Base-by-base conservation (phyloP, 768 basidiomycete species). In the Phaffia tasmanica region DNA sequence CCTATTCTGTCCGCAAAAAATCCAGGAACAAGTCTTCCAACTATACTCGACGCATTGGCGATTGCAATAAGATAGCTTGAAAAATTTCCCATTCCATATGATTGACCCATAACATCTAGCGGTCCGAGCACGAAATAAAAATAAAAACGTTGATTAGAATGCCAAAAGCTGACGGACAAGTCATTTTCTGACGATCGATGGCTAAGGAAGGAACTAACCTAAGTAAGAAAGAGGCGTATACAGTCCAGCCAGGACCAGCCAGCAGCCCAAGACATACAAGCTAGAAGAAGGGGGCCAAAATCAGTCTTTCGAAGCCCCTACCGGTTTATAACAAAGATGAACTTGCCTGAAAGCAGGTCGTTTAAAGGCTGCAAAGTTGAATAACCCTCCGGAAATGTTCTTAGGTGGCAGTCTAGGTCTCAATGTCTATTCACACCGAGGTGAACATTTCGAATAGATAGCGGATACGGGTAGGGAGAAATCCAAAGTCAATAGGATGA, bases 371-470 rank as follows among this genome's bases (percentile, higher is more conserved):
- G 66, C 58, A n/a, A 60, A 48, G 54, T 67, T 67, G 51, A 70
- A 62, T 46, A 70, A 47, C 3, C 70, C 70, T 1, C 67, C 70
- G 2, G 32, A 27, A 42, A 61, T 48, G 57, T 62, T 53, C 27
- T 68, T 68, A 19, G 70, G 70, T 23, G 63, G 57, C 3, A 70
- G 63, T 9, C 70, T 63, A 23, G 67, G 62, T 29, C 63, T 63
- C 8, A 70, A 59, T 0, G 63, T 67, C 65, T 67, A 48, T 32
- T 9, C n/a, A 23, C 5, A 50, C 14, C 30, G 25, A 42, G 35
- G 11, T 42, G 35, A 42, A 42, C 6, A 11, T 42, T 11, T 42
- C 35, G 35, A 4, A 11, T 42, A 11, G 35, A 42, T 4, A 42
- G 35, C 11, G 4, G 48, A 11, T 5, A 42, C 35, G 4, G 35